Evolutionary conservation across 306 rosid genomes (phyloP).

Genomic region (Prunus salicina): DNA sequence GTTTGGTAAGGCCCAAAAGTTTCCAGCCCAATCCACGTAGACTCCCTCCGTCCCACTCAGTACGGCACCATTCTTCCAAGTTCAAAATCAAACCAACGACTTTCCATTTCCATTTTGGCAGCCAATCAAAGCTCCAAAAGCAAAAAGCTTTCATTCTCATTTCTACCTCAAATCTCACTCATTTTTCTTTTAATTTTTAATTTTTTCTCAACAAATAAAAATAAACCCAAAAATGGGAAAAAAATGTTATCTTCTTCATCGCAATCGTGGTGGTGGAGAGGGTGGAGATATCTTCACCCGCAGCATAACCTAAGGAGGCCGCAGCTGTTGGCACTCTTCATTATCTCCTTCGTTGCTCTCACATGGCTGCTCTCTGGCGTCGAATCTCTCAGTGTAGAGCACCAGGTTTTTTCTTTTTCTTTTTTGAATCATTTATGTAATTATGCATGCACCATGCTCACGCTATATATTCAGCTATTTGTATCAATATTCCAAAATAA

Average conservation of each 20-base stretch:
- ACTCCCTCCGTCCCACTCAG: background rate
- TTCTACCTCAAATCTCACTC: conserved; percentile 5
- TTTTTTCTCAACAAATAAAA: background rate
- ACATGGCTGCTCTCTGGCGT: conserved; percentile 38
- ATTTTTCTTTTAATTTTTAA: background rate
- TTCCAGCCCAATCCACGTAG: background rate
- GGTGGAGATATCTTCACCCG: conserved; percentile 38
- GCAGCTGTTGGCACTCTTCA: conserved; percentile 27
- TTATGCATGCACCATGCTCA: background rate
- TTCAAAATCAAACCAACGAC: background rate
- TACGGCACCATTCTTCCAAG: background rate
- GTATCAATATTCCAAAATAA: background rate
- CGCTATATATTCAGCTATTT: background rate
- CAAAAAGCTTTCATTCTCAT: background rate
- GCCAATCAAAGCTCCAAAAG: background rate
- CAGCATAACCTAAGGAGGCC: conserved; percentile 45
- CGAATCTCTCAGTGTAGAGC: conserved; percentile 27
- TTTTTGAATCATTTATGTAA: background rate
- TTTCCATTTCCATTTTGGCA: background rate
- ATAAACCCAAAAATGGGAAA: conserved; percentile 30
- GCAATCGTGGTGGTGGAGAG: conserved; percentile 1
- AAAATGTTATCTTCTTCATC: conserved; percentile 21
- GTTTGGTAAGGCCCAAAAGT: background rate
- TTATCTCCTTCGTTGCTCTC: conserved; percentile 30
- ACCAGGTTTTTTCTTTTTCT: conserved; percentile 11